Evolutionary conservation across 768 basidiomycete species (phyloP).

Genomic region (Rhodosporidiobolus odoratus): DNA sequence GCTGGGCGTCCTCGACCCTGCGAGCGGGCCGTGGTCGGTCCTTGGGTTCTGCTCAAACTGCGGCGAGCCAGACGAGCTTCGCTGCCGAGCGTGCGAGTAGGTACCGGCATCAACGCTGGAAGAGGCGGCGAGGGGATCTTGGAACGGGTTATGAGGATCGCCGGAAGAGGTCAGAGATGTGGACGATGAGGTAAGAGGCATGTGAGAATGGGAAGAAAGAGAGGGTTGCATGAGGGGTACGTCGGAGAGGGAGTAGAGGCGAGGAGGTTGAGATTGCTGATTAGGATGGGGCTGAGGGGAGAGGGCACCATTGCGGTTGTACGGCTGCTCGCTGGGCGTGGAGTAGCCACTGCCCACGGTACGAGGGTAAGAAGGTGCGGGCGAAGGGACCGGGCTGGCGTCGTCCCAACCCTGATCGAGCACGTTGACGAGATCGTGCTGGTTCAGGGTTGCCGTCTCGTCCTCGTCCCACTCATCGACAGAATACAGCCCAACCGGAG

Average conservation of each 20-base stretch:
- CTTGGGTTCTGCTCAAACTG: too few species aligned
- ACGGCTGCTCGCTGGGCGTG: slow-evolving; percentile 21
- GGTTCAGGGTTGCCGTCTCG: slow-evolving; percentile 25
- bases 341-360: slow-evolving; percentile 15
- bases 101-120: not conserved
- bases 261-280: not conserved
- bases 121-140: not conserved
- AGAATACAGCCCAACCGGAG: slow-evolving; percentile 31
- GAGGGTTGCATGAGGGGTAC: slow-evolving; percentile 21
- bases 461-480: slow-evolving; percentile 28
- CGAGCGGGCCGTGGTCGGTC: not conserved
- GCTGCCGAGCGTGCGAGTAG: not conserved
- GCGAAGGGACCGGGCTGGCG: not conserved
- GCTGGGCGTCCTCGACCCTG: slow-evolving; percentile 1
- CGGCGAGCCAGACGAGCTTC: not conserved
- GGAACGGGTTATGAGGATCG: not conserved
- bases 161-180: slow-evolving; percentile 9
- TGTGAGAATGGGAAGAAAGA: slow-evolving; percentile 5
- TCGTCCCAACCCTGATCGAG: slow-evolving; percentile 36
- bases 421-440: slow-evolving; percentile 34
- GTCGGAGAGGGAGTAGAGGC: slow-evolving; percentile 29
- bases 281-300: not conserved
- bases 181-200: slow-evolving; percentile 12
- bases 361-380: not conserved
- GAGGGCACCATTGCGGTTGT: not conserved